Evolutionary conservation across 2,329 filamentous ascomycete genomes (phyloP).

Genomic region (Dothiorella sarmentorum): DNA sequence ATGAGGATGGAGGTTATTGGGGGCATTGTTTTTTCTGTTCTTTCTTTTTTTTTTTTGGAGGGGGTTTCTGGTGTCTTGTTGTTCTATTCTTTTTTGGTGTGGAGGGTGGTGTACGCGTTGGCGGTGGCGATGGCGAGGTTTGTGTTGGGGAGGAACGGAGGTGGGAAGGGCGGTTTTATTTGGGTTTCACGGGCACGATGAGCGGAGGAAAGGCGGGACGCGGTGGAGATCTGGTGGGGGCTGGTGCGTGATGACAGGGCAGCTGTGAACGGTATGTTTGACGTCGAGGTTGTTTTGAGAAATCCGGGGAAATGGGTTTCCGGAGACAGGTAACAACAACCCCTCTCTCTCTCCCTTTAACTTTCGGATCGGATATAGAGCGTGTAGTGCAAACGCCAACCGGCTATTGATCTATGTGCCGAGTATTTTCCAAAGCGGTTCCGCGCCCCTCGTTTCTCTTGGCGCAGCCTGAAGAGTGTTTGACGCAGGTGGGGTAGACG

Average conservation of each 20-base stretch:
- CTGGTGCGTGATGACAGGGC: too few species aligned
- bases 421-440: neutral
- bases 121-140: too few species aligned
- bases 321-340: neutral
- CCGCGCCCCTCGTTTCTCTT: too few species aligned
- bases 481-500: neutral
- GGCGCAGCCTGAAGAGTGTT: neutral
- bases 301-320: conserved; percentile 1
- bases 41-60: neutral
- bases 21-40: neutral
- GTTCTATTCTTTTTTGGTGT: neutral
- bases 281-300: too few species aligned
- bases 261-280: too few species aligned
- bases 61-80: neutral
- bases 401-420: neutral
- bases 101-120: neutral
- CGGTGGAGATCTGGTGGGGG: too few species aligned
- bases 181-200: too few species aligned
- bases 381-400: neutral
- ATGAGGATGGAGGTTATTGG: conserved; percentile 30
- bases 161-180: too few species aligned
- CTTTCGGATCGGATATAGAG: conserved; percentile 10
- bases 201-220: too few species aligned
- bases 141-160: too few species aligned
- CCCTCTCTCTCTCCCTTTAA: neutral